Base-by-base conservation (phyloP, 2,329 filamentous ascomycete species). In the Exserohilum rostratum region DNA sequence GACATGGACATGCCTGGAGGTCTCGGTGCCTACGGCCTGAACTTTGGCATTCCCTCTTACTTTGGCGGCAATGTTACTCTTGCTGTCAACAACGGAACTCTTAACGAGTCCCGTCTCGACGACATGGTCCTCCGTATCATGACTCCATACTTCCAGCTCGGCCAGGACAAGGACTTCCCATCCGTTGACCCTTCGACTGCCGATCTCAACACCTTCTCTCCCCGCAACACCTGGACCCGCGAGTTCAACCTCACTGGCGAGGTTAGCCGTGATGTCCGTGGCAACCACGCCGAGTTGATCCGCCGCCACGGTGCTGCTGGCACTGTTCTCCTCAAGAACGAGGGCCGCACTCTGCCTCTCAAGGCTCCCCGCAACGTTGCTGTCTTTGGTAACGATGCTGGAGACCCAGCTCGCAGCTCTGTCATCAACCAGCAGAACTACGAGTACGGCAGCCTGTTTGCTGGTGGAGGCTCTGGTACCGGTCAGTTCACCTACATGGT, bases 381-480 rank as follows among this genome's bases (percentile, higher is more conserved):
- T 2, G 70, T 84, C 1, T 81, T 83, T 51, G 82, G 82, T 1
- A 80, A 80, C 49, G 78, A 80, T 58, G 79, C 80, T 29, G 74
- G 72, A 11, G 75, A 78, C 45, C 58, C 71, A 65, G 80, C 85
- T 60, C 77, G 78, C 20, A 86, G 56, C 55, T 58, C 57, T 34
- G 69, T 76, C 13, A 53, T 70, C 12, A 78, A 78, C 46, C 71
- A 76, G 50, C 60, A 55, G 15, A 62, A 64, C 55, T 71, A 64
- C 40, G 69, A 70, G 37, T 67, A 62, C 37, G 78, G 78, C 11
- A 84, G 85, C 0, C 64, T 79, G 1, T 61, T 71, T 9, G 65
- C 72, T 7, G 77, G 77, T 22, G 77, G 77, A 33, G 78, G 78
- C 15, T 76, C 72, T 17, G 78, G 78, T 25, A 76, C 74, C 2